These are phyloP conservation scores for Asterophora lycoperdoides DNA, from an alignment of 768 basidiomycete genomes.

Conservation along the genomic window DNA sequence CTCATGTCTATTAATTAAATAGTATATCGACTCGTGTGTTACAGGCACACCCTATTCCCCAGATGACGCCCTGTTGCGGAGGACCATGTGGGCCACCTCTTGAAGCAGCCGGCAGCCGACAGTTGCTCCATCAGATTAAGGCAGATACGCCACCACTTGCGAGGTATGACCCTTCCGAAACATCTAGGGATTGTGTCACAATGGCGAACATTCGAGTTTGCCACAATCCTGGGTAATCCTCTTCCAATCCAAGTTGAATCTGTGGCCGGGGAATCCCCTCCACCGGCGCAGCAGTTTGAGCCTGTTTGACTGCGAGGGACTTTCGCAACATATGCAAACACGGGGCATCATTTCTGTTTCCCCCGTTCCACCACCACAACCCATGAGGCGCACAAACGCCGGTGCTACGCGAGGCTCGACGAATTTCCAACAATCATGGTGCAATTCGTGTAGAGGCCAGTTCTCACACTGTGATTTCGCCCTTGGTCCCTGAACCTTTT, in stretches of 20 bases:
- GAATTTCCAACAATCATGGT: neutral
- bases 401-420: neutral
- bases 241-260: no score
- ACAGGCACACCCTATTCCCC: neutral
- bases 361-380: neutral
- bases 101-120: neutral
- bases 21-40: neutral
- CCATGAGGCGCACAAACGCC: neutral
- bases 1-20: slow-evolving; percentile 5
- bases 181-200: neutral
- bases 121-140: neutral
- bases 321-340: neutral
- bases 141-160: no score
- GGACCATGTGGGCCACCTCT: neutral
- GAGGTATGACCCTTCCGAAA: neutral
- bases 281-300: neutral
- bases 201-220: neutral
- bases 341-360: neutral
- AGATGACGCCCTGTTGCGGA: neutral
- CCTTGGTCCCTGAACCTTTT: no score
- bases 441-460: neutral
- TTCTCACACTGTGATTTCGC: neutral
- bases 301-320: neutral
- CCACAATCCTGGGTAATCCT: no score
- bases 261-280: no score